Base-by-base conservation (phyloP, 2,329 filamentous ascomycete species). In the Akanthomyces uredinophilus region DNA sequence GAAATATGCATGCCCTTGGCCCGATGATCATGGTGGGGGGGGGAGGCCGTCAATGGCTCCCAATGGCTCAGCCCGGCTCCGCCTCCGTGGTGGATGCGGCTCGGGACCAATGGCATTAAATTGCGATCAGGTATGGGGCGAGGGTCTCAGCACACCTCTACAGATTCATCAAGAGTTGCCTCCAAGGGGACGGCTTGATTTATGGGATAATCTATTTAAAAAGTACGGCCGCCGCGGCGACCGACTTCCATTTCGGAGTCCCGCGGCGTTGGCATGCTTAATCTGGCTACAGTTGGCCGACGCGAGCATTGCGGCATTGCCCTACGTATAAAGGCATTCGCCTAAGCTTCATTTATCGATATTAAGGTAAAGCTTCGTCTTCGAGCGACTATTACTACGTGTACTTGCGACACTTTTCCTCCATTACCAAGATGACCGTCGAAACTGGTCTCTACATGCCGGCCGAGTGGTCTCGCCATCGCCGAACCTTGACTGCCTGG, bases 401-500 rank as follows among this genome's bases (percentile, higher is more conserved):
- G 8, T 50, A 7, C 44, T 27, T 11, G 5, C 44, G 16, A 24
- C 11, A 46, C 18, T 27, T 47, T 47, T 50, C 18, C 18, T 18
- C 3, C 13, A 24, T 27, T 43, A 7, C 13, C 13, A 39, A 46
- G 29, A 57, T 58, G 46, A 11, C 29, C 22, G n/a, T 22, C 32
- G 44, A 24, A 18, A 18, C 47, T 16, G 61, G 22, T 20, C 46
- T 58, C 2, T 29, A 16, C 53, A 62, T 62, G 61, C 61, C 61
- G 18, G 43, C 53, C 16, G 61, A 62, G 24, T 50, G 46, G 46
- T 44, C 37, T 46, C 53, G 52, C 43, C 61, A 62, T 41, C 37
- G 14, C 52, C 53, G 61, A 16, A 62, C 61, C 27, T 29, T 62
- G 22, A 53, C 46, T 10, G 53, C 53, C 10, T 62, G 54, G 53